Evolutionary conservation across 1,284 basidiomycete genomes (phyloP).

Genomic region (Austropuccinia psidii): DNA sequence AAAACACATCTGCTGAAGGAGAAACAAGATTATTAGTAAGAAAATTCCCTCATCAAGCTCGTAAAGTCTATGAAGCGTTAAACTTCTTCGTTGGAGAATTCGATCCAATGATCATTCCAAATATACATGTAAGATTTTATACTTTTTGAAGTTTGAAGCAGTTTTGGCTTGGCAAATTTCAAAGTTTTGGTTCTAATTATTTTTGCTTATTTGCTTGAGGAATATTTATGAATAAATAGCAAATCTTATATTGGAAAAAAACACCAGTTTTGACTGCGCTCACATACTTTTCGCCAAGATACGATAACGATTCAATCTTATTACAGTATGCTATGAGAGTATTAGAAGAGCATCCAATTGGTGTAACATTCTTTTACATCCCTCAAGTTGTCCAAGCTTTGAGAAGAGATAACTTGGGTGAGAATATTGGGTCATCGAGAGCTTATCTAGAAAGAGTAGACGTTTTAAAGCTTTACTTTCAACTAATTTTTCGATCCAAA

Average conservation of each 20-base stretch:
- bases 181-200: neutral
- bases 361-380: conserved; percentile 97
- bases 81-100: conserved; percentile 25
- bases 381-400: conserved; percentile 97
- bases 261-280: conserved; percentile 35
- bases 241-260: conserved; percentile 36
- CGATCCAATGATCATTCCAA: conserved; percentile 15
- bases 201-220: neutral
- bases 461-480: neutral
- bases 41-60: conserved; percentile 25
- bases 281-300: conserved; percentile 55
- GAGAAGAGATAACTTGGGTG: conserved; percentile 75
- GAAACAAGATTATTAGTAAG: conserved; percentile 9
- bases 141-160: neutral
- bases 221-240: neutral
- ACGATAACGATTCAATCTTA: conserved; percentile 72
- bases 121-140: conserved; percentile 15
- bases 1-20: conserved; percentile 13
- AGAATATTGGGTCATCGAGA: conserved; percentile 41
- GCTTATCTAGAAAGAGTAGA: neutral
- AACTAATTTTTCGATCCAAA: neutral
- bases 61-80: conserved; percentile 33
- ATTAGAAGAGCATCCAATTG: conserved; percentile 86
- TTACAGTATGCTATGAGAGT: conserved; percentile 96
- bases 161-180: too few species aligned